Evolutionary conservation across 2,329 filamentous ascomycete species (phyloP), one percentile per base, ranked within the genome.

Genomic region (Penicillium polonicum): DNA sequence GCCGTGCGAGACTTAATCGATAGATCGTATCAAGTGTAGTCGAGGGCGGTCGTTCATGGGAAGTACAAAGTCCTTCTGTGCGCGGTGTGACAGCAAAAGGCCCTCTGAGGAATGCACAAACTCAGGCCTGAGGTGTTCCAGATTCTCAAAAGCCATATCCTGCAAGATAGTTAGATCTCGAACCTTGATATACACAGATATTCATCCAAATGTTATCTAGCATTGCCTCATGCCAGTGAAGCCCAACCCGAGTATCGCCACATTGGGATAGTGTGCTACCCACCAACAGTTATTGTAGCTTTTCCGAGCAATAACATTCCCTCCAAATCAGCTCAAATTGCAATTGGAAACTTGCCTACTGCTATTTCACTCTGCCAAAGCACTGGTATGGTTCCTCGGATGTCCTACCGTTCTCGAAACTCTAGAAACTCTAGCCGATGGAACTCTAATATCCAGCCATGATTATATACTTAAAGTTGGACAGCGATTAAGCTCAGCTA

Each of bases 1-100:
- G 62, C 63, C 4, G 51, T 66, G 19, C 61, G 64, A 15, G 54
- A 60, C 8, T 31, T 66, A 17, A 56, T 62, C 9, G 48, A 56
- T 9, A 61, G 54, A 46, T 48, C 44, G 1, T 46, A 53, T 12
- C 44, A 42, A 39, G 27, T 23, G 6, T 56, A 42, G 29, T 6
- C 4, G 4, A 38, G 17, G 23, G 21, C 9, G 5, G 8, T 17
- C 2, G 6, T 21, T 41, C 15, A 33, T 33, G 54, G 48, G 54
- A 52, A 56, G 25, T 33, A 52, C 25, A 10, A 46, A 56, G 38
- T 23, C 27, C 5, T 29, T 39, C n/a, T 44, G 39, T 39, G 33
- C 17, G 15, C 31, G 29, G 46, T 49, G 33, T 17, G 39, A 39
- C 46, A 29, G 15, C 9, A 25, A 9, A 54, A 42, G 13, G 35